These are phyloP conservation scores for Pleurotus salmoneostramineus DNA, from an alignment of 768 basidiomycete genomes.

Conservation along the genomic window DNA sequence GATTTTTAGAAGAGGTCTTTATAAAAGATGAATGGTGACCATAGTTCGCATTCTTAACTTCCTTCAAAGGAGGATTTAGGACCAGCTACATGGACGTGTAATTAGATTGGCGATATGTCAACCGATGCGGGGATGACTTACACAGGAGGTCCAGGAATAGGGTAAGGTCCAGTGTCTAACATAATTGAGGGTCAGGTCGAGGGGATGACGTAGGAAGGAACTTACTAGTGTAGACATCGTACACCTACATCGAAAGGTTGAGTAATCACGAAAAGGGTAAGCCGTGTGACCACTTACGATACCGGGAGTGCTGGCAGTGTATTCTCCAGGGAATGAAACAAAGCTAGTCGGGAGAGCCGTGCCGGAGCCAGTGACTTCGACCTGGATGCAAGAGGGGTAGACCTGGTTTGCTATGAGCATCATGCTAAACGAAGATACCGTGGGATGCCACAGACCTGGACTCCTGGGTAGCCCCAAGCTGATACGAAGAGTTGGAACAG, in stretches of 20 bases:
- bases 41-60: too few species aligned
- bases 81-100: background rate
- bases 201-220: background rate
- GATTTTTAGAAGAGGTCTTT: too few species aligned
- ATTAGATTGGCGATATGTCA: too few species aligned
- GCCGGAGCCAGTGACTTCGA: conserved; percentile 42
- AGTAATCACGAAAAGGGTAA: background rate
- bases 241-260: background rate
- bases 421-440: background rate
- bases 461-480: conserved; percentile 38
- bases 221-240: background rate
- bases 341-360: conserved; percentile 37
- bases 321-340: conserved; percentile 46
- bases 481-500: background rate
- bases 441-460: conserved; percentile 10
- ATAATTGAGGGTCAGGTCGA: background rate
- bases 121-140: background rate
- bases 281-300: background rate
- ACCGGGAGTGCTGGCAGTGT: conserved; percentile 15
- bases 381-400: conserved; percentile 44
- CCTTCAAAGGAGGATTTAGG: background rate
- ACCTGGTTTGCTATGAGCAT: conserved; percentile 17
- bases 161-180: background rate
- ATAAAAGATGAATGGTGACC: too few species aligned
- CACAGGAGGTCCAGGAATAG: background rate